Evolutionary conservation across 1,139 yeast genomes (phyloP).

Genomic region (Lodderomyces pseudojiufengensis): DNA sequence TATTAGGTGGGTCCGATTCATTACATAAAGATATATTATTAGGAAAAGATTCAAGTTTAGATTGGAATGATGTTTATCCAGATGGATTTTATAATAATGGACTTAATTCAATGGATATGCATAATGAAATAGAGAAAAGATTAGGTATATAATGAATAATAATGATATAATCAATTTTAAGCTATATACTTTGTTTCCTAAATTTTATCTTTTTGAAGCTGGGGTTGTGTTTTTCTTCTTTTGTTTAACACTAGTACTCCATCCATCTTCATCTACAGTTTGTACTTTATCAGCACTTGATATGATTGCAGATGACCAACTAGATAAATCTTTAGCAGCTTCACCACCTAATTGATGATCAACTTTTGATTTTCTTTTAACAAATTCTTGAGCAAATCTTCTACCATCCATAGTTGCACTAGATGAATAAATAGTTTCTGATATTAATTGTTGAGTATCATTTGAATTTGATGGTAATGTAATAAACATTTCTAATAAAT

Average conservation of each 20-base stretch:
- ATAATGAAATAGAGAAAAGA: slow-evolving; percentile 65
- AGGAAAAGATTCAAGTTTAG: slow-evolving; percentile 71
- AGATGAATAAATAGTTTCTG: slow-evolving; percentile 88
- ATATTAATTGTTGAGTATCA: slow-evolving; percentile 80
- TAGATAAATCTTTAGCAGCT: slow-evolving; percentile 45
- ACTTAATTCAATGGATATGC: slow-evolving; percentile 48
- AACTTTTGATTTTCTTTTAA: slow-evolving; percentile 69
- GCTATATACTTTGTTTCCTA: too few relatives aligned
- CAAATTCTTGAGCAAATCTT: slow-evolving; percentile 86
- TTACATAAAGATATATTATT: slow-evolving; percentile 74
- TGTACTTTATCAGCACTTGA: slow-evolving; percentile 44
- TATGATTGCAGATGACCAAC: slow-evolving; percentile 64
- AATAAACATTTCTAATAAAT: slow-evolving; percentile 73
- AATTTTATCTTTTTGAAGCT: slow-evolving; percentile 8
- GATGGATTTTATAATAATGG: slow-evolving; percentile 43
- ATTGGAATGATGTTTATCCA: slow-evolving; percentile 91
- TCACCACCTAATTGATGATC: slow-evolving; percentile 50
- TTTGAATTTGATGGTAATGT: slow-evolving; percentile 65
- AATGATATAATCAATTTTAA: too few relatives aligned
- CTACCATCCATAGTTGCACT: slow-evolving; percentile 94
- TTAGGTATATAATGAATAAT: slow-evolving; percentile 55
- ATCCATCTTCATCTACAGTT: slow-evolving; percentile 68
- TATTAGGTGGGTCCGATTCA: slow-evolving; percentile 55
- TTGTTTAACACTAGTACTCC: slow-evolving; percentile 53
- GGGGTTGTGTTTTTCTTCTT: slow-evolving; percentile 45